phyloP scores from a whole-genome alignment of 2,329 filamentous ascomycete genomes.

The Ophiobolus disseminans region DNA sequence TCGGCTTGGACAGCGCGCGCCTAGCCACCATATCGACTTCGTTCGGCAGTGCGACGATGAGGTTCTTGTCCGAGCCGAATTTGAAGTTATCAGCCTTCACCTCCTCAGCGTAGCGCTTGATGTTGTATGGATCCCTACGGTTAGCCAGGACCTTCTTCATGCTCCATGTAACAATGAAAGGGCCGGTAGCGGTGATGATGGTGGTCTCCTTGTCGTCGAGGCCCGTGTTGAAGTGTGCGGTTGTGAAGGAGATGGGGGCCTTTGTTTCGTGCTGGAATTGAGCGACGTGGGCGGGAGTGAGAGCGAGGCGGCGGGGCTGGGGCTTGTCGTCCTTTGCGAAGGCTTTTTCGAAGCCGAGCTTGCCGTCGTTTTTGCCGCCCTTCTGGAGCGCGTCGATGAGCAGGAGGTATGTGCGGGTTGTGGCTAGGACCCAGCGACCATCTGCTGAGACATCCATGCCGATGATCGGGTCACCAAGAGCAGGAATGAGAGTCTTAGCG shows the following conservation, averaged over 20 bases:
- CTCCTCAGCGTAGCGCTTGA: constrained; percentile 94
- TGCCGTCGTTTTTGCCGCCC: constrained; percentile 93
- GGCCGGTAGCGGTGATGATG: constrained; percentile 95
- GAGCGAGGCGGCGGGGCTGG: constrained; percentile 84
- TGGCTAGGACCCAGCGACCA: constrained; percentile 93
- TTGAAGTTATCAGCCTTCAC: constrained; percentile 99
- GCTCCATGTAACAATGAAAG: constrained; percentile 96
- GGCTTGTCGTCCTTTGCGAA: constrained; percentile 95
- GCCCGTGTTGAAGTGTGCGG: constrained; percentile 92
- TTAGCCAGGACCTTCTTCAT: constrained; percentile 86
- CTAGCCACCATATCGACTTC: constrained; percentile 98
- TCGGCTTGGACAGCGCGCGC: constrained; percentile 82
- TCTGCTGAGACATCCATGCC: constrained; percentile 95
- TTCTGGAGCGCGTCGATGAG: constrained; percentile 92
- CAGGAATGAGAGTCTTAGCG: constrained; percentile 95
- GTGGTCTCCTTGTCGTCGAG: constrained; percentile 83
- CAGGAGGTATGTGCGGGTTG: constrained; percentile 91
- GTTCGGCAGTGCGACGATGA: constrained; percentile 95
- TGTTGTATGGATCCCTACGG: constrained; percentile 87
- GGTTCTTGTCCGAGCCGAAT: constrained; percentile 95
- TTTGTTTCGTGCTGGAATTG: constrained; percentile 98
- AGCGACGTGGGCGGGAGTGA: constrained; percentile 90
- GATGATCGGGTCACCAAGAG: constrained; percentile 91
- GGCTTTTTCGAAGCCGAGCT: constrained; percentile 94
- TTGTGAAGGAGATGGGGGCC: constrained; percentile 83